Percentiles rank a stretch among this genome's conserved stretches.
These are phyloP conservation scores for Lactarius quietus DNA, from an alignment of 768 basidiomycete species.

Conservation along the genomic window DNA sequence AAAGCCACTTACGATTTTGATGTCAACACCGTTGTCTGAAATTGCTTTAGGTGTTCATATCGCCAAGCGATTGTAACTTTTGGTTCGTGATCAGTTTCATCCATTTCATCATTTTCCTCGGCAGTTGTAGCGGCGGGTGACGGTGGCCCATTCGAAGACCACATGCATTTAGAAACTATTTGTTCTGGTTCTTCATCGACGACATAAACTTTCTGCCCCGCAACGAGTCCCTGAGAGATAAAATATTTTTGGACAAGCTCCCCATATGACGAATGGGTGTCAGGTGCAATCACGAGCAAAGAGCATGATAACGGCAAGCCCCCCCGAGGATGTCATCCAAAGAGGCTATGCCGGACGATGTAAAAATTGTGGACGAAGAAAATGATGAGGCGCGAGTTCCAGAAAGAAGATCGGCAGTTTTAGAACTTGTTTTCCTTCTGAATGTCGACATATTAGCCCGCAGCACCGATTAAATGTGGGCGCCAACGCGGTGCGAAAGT, in stretches of 20 bases:
- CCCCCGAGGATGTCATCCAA: conserved; percentile 95
- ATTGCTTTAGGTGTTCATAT: conserved; percentile 90
- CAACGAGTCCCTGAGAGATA: conserved; percentile 79
- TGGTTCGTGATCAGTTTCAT: conserved; percentile 40
- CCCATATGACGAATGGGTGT: conserved; percentile 81
- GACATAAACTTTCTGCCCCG: conserved; percentile 64
- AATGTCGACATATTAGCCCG: conserved; percentile 66
- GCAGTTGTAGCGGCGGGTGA: conserved; percentile 33
- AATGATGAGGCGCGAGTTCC: conserved; percentile 60
- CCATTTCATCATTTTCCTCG: conserved; percentile 38
- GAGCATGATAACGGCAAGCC: conserved; percentile 82
- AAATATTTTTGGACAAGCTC: conserved; percentile 86
- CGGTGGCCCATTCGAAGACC: conserved; percentile 46
- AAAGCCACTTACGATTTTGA: conserved; percentile 44
- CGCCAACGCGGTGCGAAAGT: neutral
- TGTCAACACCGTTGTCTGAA: conserved; percentile 74
- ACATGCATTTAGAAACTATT: conserved; percentile 77
- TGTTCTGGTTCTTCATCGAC: conserved; percentile 54
- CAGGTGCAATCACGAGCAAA: conserved; percentile 73
- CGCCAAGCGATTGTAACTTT: conserved; percentile 97
- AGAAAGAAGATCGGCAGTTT: conserved; percentile 39
- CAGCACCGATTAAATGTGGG: neutral
- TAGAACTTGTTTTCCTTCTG: conserved; percentile 57
- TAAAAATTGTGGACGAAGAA: conserved; percentile 52
- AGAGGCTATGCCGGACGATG: conserved; percentile 87